Conservation (phyloP, 2,329 filamentous ascomycete genomes). For the Aspergillus vadensis region DNA sequence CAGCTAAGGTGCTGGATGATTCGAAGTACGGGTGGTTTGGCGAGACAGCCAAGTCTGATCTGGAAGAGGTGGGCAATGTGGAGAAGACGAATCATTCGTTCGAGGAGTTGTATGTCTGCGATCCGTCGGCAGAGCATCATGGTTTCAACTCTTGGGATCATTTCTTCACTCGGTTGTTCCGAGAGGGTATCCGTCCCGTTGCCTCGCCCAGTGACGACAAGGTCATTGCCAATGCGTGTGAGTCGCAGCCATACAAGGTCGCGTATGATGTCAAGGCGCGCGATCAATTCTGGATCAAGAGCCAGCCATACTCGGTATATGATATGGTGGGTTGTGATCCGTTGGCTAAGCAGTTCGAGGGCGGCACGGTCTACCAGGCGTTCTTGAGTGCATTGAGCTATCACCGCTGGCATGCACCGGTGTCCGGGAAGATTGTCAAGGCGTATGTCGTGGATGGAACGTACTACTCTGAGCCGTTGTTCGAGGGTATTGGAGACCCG, state of each 20-base stretch:
- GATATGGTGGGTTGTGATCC: slow-evolving; percentile 65
- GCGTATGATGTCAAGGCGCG: slow-evolving; percentile 54
- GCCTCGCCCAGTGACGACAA: slow-evolving; percentile 53
- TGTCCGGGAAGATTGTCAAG: slow-evolving; percentile 62
- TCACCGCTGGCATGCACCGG: slow-evolving; percentile 72
- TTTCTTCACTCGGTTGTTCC: slow-evolving; percentile 67
- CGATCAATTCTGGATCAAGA: slow-evolving; percentile 69
- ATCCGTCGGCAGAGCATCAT: slow-evolving; percentile 24
- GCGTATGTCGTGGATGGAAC: slow-evolving; percentile 64
- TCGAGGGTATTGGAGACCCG: slow-evolving; percentile 48
- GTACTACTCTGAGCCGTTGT: slow-evolving; percentile 66
- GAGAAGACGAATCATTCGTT: slow-evolving; percentile 11
- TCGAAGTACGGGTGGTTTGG: slow-evolving; percentile 59
- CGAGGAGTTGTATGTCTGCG: slow-evolving; percentile 24
- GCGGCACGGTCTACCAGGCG: slow-evolving; percentile 70
- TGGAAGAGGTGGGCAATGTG: slow-evolving; percentile 8
- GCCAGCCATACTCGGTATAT: slow-evolving; percentile 65
- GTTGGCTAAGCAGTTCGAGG: slow-evolving; percentile 56
- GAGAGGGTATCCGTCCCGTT: slow-evolving; percentile 59
- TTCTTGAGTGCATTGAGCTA: slow-evolving; percentile 69
- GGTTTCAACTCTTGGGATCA: slow-evolving; percentile 70
- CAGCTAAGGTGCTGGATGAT: slow-evolving; percentile 52
- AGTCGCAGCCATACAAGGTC: slow-evolving; percentile 61
- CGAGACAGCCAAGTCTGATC: slow-evolving; percentile 48
- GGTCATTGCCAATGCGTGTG: slow-evolving; percentile 65